Percentiles rank a stretch among this genome's conserved stretches.
Evolutionary conservation across 2,329 filamentous ascomycete genomes (phyloP).

Genomic region (Neofusicoccum ribis): DNA sequence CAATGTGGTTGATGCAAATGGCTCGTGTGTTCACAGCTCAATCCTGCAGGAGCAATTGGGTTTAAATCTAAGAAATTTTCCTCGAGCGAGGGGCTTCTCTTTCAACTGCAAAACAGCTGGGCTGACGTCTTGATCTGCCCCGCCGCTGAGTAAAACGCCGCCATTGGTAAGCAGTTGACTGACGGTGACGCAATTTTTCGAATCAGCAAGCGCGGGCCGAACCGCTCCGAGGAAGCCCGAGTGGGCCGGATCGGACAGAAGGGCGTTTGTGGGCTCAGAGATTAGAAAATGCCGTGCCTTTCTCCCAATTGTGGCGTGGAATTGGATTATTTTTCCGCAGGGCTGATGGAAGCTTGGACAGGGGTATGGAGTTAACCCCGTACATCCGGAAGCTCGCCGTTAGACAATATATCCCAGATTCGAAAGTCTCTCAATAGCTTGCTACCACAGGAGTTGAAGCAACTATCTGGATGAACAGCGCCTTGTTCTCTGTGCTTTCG

Average conservation of each 20-base stretch:
- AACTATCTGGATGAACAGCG: no score
- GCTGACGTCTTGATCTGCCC: constrained; percentile 11
- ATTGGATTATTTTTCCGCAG: background rate
- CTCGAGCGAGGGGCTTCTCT: no score
- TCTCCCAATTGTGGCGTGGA: background rate
- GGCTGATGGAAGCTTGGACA: background rate
- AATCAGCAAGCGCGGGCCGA: constrained; percentile 4
- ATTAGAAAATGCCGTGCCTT: background rate
- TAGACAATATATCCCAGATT: no score
- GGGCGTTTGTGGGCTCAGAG: background rate
- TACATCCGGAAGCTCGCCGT: no score
- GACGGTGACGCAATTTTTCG: constrained; percentile 2
- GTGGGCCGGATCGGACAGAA: background rate
- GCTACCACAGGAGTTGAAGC: no score
- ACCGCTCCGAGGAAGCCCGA: constrained; percentile 1
- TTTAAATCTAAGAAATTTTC: no score
- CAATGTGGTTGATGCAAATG: no score
- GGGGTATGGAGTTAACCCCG: background rate
- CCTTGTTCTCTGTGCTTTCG: no score
- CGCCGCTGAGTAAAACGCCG: background rate
- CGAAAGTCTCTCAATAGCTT: no score
- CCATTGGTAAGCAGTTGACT: constrained; percentile 5
- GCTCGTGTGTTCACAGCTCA: no score
- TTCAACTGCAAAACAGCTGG: background rate
- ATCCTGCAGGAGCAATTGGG: no score